Percentiles rank a stretch among this genome's conserved stretches.
Conservation (phyloP, 1,284 basidiomycete genomes). For the Wallemia hederae region DNA sequence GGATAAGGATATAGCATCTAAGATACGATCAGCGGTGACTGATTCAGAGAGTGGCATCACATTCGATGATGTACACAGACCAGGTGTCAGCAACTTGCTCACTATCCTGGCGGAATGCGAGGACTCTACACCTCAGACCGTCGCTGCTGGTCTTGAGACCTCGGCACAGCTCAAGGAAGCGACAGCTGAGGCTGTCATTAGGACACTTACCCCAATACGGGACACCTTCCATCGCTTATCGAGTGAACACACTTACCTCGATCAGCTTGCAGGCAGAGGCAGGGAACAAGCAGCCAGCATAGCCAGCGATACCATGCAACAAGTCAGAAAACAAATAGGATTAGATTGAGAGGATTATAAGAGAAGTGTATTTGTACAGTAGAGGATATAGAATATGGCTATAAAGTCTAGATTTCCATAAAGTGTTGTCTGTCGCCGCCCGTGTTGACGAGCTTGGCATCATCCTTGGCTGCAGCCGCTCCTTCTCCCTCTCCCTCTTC, state of each 20-base stretch:
- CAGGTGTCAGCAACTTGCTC: conserved; percentile 58
- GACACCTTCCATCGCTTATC: not conserved
- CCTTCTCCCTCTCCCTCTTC: not conserved
- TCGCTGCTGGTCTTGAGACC: not conserved
- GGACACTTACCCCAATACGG: not conserved
- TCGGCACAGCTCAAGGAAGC: not conserved
- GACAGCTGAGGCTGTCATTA: conserved; percentile 1
- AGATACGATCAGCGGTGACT: conserved; percentile 56
- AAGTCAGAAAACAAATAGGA: not conserved
- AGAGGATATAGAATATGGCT: not conserved
- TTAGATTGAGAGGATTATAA: not conserved
- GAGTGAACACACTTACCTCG: not conserved
- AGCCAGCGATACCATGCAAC: not conserved
- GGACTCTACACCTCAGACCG: not conserved
- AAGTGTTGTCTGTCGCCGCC: not conserved
- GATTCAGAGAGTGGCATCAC: conserved; percentile 43
- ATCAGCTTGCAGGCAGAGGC: not conserved
- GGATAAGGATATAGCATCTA: conserved; percentile 28
- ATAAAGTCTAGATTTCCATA: not conserved
- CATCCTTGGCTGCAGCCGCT: not conserved
- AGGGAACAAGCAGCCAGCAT: not conserved
- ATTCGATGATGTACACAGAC: conserved; percentile 44
- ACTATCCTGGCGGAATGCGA: conserved; percentile 38
- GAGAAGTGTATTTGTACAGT: not conserved
- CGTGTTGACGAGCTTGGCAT: no score